Conservation (phyloP, 2,329 filamentous ascomycete species). For the Cladophialophora carrionii region DNA sequence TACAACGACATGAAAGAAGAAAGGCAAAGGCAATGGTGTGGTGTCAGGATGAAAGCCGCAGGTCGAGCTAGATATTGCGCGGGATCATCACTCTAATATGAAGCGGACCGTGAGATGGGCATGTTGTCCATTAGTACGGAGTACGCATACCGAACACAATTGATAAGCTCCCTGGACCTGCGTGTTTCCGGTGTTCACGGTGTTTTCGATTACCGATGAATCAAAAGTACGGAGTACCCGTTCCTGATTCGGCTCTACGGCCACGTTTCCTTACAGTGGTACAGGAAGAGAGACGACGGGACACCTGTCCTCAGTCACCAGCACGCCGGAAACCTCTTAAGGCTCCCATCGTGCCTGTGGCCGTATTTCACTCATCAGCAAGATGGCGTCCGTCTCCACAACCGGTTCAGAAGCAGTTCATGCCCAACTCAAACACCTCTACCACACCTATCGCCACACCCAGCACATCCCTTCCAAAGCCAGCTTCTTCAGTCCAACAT, state of each 20-base stretch:
- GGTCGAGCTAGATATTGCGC: neutral
- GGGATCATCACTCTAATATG: neutral
- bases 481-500: conserved; percentile 1
- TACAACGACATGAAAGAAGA: too few species aligned
- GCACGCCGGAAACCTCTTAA: neutral
- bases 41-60: too few species aligned
- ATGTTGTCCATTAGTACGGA: neutral
- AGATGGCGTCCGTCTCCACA: neutral
- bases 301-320: neutral
- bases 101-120: neutral
- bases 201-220: neutral
- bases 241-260: neutral
- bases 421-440: neutral
- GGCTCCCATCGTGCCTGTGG: neutral
- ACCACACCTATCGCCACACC: conserved; percentile 4
- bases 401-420: neutral
- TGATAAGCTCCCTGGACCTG: neutral
- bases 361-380: neutral
- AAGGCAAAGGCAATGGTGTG: too few species aligned
- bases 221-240: neutral
- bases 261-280: neutral
- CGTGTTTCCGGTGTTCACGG: neutral
- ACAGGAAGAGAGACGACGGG: neutral
- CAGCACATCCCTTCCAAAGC: neutral
- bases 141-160: neutral